phyloP scores from a whole-genome alignment of 805 yeast genomes.

The Suhomyces emberorum region DNA sequence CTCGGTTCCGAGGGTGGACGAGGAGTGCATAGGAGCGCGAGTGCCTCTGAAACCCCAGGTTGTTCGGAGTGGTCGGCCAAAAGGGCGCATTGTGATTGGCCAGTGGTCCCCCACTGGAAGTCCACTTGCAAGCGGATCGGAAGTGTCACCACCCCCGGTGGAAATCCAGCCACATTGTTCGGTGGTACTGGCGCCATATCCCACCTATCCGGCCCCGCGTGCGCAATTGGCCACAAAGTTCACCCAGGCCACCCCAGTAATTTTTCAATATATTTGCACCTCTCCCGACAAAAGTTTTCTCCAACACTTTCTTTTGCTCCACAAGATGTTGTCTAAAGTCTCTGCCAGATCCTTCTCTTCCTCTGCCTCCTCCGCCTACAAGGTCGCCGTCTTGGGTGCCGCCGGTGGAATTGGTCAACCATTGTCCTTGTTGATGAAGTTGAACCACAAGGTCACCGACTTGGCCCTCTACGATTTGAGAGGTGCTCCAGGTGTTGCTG shows the following conservation, averaged over 20 bases:
- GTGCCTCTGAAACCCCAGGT: no score
- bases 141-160: no score
- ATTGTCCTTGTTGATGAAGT: constrained; percentile 75
- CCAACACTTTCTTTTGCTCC: constrained; percentile 1
- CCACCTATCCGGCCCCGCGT: background rate
- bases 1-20: no score
- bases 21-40: no score
- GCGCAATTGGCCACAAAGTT: background rate
- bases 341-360: constrained; percentile 67
- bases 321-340: constrained; percentile 52
- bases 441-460: constrained; percentile 83
- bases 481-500: constrained; percentile 96
- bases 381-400: constrained; percentile 77
- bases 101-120: background rate
- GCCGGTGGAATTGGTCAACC: constrained; percentile 95
- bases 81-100: constrained; percentile 4
- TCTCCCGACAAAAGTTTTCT: constrained; percentile 1
- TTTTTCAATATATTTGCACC: constrained; percentile 2
- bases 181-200: background rate
- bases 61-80: constrained; percentile 4
- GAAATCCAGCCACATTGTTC: no score
- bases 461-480: constrained; percentile 84
- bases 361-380: constrained; percentile 61
- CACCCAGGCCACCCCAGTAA: background rate
- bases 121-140: no score